phyloP scores from a whole-genome alignment of 345 rosid species.

The Draba incana region DNA sequence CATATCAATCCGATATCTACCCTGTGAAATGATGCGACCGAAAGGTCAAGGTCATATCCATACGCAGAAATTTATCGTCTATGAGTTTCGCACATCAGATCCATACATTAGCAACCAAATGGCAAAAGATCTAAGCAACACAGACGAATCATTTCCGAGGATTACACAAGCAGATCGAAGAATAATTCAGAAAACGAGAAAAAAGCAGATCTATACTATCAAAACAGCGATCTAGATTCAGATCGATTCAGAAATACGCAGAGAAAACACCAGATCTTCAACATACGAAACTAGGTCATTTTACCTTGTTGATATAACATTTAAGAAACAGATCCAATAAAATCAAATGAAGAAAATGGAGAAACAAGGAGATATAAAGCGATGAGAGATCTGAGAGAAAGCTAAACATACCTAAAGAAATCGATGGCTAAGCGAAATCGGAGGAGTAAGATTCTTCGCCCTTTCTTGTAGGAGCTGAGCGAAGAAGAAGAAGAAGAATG shows the following conservation, averaged over 20 bases:
- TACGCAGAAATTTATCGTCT: neutral
- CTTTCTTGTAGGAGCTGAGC: constrained; percentile 42
- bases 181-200: neutral
- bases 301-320: constrained; percentile 25
- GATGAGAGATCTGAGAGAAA: constrained; percentile 30
- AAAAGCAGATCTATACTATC: constrained; percentile 9
- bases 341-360: neutral
- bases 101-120: neutral
- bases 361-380: constrained; percentile 24
- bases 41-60: neutral
- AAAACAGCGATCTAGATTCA: neutral
- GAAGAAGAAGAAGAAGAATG: constrained; percentile 32
- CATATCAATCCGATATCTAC: neutral
- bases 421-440: constrained; percentile 30
- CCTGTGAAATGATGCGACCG: neutral
- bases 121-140: neutral
- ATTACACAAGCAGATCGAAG: neutral
- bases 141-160: constrained; percentile 7
- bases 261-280: constrained; percentile 13
- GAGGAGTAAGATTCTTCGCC: constrained; percentile 46
- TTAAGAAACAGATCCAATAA: neutral
- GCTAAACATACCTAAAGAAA: constrained; percentile 27
- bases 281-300: neutral
- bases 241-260: neutral
- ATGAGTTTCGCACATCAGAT: constrained; percentile 13